Conservation (phyloP, 2,329 filamentous ascomycete genomes). For the Dendrostoma leiphaemia region DNA sequence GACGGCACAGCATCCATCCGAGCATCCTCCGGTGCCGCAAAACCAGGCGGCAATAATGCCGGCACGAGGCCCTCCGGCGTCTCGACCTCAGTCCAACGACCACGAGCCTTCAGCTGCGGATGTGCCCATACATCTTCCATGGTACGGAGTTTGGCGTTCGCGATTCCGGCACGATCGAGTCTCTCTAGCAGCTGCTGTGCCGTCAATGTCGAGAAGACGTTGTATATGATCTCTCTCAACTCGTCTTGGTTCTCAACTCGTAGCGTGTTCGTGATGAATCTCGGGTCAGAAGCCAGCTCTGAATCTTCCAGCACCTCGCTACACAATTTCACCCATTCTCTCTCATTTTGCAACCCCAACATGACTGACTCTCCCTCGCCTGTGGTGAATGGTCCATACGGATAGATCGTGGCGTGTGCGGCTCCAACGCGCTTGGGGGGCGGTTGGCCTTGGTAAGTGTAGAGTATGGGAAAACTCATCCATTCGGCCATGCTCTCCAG, state of each 20-base stretch:
- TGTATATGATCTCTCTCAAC: constrained; percentile 43
- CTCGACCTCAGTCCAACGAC: constrained; percentile 48
- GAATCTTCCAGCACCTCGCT: constrained; percentile 41
- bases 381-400: constrained; percentile 53
- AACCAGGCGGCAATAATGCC: constrained; percentile 49
- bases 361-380: constrained; percentile 48
- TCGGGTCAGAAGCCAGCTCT: constrained; percentile 39
- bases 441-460: constrained; percentile 43
- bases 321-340: constrained; percentile 53
- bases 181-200: constrained; percentile 38
- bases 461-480: constrained; percentile 58
- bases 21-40: constrained; percentile 24
- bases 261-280: constrained; percentile 46
- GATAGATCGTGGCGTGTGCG: constrained; percentile 54
- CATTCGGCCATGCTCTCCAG: constrained; percentile 57
- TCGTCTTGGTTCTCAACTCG: constrained; percentile 44
- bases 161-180: constrained; percentile 48
- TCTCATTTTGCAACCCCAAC: constrained; percentile 57
- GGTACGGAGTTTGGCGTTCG: constrained; percentile 54
- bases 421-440: constrained; percentile 46
- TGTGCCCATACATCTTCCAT: constrained; percentile 55
- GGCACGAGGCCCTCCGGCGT: constrained; percentile 45
- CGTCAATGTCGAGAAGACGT: constrained; percentile 36
- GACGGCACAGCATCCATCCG: constrained; percentile 44
- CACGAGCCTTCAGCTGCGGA: constrained; percentile 48